Evolutionary conservation across 805 yeast genomes (phyloP), one percentile per base, ranked within the genome.

Genomic region (Sugiyamaella marilandica): DNA sequence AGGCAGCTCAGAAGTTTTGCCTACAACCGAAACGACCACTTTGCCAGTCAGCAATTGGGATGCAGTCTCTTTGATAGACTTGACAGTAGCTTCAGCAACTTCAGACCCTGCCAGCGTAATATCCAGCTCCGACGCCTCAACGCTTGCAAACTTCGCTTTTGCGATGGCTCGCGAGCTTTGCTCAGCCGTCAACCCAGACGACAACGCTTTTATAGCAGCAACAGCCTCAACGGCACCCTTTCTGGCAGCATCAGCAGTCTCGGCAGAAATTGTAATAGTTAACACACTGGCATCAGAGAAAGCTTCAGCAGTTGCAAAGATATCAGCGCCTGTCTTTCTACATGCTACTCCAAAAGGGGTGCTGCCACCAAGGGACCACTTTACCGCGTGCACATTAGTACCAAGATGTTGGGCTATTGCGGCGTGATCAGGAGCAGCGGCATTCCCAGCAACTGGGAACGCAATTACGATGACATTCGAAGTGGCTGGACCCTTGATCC

Each of bases 1-100:
- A 66, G 99, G 97, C 74, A 92, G 82, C 60, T 81, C 82, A 67
- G 83, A 84, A 56, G 85, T 82, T 71, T 89, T 85, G 74, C 98
- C 99, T 57, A 88, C 84, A 58, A 94, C 97, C 60, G 85, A 94
- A 67, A 86, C 84, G 76, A 84, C 89, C 76, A 83, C 84, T 66
- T 82, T 82, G 26, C 71, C 67, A 54, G 62, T 51, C 57, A 75
- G 69, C 11, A 45, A 24, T 21, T 32, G 29, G 51, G 67, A 58
- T 50, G 66, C 63, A 35, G 72, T 60, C 26, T 60, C 54, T 51
- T 53, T 60, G 52, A 57, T 57, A 54, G 66, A 33, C 60, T 75
- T 78, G 44, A 74, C 68, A 54, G 76, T 64, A 45, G 77, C 73
- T 45, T 70, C 62, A 59, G 70, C 66, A 57, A 77, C 71, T 52